Evolutionary conservation across 2,329 filamentous ascomycete genomes (phyloP).

Genomic region (Cordyceps cateniannulata): DNA sequence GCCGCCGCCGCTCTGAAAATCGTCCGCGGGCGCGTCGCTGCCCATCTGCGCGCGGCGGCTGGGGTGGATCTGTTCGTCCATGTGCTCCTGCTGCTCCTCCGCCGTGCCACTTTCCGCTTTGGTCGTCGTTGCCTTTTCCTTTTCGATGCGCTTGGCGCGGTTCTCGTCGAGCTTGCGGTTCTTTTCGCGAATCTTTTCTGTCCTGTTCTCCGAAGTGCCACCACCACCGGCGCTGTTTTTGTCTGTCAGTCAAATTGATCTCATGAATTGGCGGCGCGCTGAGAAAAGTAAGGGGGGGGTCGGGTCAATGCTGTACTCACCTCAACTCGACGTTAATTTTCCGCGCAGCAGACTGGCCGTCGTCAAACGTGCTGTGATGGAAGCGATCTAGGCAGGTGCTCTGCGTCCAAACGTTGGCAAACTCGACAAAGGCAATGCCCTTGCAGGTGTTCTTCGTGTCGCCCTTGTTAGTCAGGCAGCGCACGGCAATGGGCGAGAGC

Average conservation of each 20-base stretch:
- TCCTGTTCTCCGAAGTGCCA: slow-evolving; percentile 65
- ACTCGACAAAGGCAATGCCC: slow-evolving; percentile 85
- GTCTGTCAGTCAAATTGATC: not conserved
- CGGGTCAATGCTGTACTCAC: slow-evolving; percentile 38
- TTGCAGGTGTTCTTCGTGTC: slow-evolving; percentile 55
- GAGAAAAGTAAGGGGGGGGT: not conserved
- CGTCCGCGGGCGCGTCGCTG: slow-evolving; percentile 17
- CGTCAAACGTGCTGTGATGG: slow-evolving; percentile 73
- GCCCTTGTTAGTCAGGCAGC: slow-evolving; percentile 63
- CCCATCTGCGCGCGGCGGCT: slow-evolving; percentile 35
- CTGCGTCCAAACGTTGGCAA: slow-evolving; percentile 80
- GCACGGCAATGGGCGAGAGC: slow-evolving; percentile 39
- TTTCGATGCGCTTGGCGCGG: slow-evolving; percentile 41
- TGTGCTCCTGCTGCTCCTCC: slow-evolving; percentile 22
- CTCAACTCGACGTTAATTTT: slow-evolving; percentile 93
- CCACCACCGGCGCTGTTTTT: slow-evolving; percentile 71
- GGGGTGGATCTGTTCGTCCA: slow-evolving; percentile 42
- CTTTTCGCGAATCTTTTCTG: slow-evolving; percentile 74
- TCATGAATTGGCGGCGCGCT: not conserved
- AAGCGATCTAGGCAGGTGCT: slow-evolving; percentile 86
- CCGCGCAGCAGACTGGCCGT: slow-evolving; percentile 49
- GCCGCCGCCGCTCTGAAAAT: not conserved
- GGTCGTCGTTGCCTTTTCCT: slow-evolving; percentile 30
- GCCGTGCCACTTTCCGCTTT: slow-evolving; percentile 19
- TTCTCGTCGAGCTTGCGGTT: slow-evolving; percentile 77